Base-by-base conservation (phyloP, 192 early-diverging fungal species). In the Coemansia sp. region DNA sequence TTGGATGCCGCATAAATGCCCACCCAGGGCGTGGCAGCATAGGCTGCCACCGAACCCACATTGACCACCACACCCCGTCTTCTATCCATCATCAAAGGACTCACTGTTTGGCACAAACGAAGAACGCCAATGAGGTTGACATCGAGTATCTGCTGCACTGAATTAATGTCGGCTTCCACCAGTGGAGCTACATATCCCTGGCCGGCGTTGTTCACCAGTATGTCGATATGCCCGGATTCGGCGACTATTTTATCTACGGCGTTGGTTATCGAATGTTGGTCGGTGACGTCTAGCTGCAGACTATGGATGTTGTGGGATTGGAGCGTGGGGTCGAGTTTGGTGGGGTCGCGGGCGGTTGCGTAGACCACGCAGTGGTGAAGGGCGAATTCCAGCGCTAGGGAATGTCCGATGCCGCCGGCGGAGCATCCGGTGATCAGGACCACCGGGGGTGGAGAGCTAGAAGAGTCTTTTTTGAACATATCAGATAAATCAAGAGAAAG, bases 151-250 rank as follows among this genome's bases (percentile, higher is more conserved):
- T 67, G 68, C 14, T 76, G 78, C 5, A 79, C 83, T 6, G 32
- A 31, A 25, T 68, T 59, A 0, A 82, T 25, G 22, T 82, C 72
- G 1, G 72, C 75, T 31, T 85, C 82, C 18, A 79, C 56, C n/a
- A 66, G 52, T 5, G 85, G 79, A 14, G 82, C 76, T 4, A 83
- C 72, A 76, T 71, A 85, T 60, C 75, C 73, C 17, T 65, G 70
- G 25, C 89, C 90, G 0, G 90, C 90, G 72, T 92, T 92, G 72
- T 92, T 92, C 28, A 92, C 80, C 17, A 92, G 63, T 11, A 92
- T 77, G 66, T 92, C 89, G 82, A 84, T 68, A 18, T 54, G 56
- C 0, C 70, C 72, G 0, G 68, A 33, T 14, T 74, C 63, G 7
- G 42, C 18, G 1, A 66, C 28, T 2, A 83, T 49, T 2, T 34